Base-by-base conservation (phyloP, 805 yeast genomes). In the Alloascoidea africana region DNA sequence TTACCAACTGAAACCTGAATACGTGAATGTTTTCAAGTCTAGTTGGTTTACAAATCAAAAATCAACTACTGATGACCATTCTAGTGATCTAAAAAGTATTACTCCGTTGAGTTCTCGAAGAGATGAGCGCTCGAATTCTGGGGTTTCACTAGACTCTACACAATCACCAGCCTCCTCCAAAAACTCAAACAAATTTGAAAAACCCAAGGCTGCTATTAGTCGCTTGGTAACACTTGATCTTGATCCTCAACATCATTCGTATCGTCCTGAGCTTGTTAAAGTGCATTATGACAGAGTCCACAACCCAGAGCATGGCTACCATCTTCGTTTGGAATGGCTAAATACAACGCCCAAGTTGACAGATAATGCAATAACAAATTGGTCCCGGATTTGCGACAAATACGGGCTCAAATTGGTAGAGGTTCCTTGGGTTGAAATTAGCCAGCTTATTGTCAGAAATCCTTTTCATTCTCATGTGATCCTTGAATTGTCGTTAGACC, bases 271-370 rank as follows among this genome's bases (percentile, higher is more conserved):
- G 46, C 55, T 76, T 2, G 63, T 86, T 34, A 73, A 75, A 4
- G 85, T 91, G 1, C 96, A 89, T 56, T 83, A 84, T 50, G 99
- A 91, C 52, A 68, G 77, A 34, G 87, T 87, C 2, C 96, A 86
- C 53, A 89, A 87, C 51, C 96, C 96, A 0, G 89, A 82, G 46
- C 94, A 87, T 49, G 87, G 96, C 51, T 91, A 77, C 60, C 97
- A 89, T 50, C 68, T 91, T 19, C 64, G 95, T 35, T 55, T 89
- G 11, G 96, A 91, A 52, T 91, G 99, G 99, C 59, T 89, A 19
- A 84, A 81, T 42, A 76, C 94, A 0, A 85, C 97, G 0, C 80
- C 94, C 2, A 82, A 81, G 51, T 60, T 83, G 19, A 73, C 84
- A 36, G 96, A 86, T 41, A 94, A 86, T 45, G 63, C 81, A 8